Percentiles rank a stretch among this genome's conserved stretches.
Evolutionary conservation across 768 basidiomycete species (phyloP).

Genomic region (Cubamyces sp.): DNA sequence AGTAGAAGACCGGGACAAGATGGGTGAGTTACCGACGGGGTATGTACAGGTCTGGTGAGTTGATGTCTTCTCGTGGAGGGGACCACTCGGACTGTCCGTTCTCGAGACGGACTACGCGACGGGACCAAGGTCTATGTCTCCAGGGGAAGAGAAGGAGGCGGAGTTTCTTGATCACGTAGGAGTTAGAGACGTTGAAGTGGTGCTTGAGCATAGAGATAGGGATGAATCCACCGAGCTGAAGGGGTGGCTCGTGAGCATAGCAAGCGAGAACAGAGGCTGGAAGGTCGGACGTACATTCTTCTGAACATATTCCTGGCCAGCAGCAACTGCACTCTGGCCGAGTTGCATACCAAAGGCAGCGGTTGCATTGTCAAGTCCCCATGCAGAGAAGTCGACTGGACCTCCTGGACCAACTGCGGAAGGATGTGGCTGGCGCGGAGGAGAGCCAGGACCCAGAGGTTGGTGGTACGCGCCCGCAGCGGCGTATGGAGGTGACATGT

Average conservation of each 20-base stretch:
- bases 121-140: conserved; percentile 87
- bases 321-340: conserved; percentile 87
- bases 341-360: conserved; percentile 97
- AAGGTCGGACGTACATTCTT: conserved; percentile 68
- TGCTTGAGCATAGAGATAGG: conserved; percentile 81
- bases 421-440: conserved; percentile 38
- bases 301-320: conserved; percentile 95
- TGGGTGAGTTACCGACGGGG: conserved; percentile 58
- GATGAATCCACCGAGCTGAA: conserved; percentile 78
- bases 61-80: conserved; percentile 91
- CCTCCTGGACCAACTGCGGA: conserved; percentile 41
- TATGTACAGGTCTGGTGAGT: conserved; percentile 96
- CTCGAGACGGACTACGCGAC: conserved; percentile 68
- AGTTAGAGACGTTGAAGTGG: conserved; percentile 95
- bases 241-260: background rate
- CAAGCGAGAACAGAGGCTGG: background rate
- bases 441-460: conserved; percentile 30
- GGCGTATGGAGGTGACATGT: conserved; percentile 21
- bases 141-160: conserved; percentile 92
- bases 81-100: conserved; percentile 76
- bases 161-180: conserved; percentile 91
- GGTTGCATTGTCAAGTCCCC: conserved; percentile 91
- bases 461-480: conserved; percentile 36
- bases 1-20: background rate
- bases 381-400: conserved; percentile 61